Evolutionary conservation across 352 stramenopile genomes (phyloP), one percentile per base, ranked within the genome.

Genomic region (Pythium sp.): DNA sequence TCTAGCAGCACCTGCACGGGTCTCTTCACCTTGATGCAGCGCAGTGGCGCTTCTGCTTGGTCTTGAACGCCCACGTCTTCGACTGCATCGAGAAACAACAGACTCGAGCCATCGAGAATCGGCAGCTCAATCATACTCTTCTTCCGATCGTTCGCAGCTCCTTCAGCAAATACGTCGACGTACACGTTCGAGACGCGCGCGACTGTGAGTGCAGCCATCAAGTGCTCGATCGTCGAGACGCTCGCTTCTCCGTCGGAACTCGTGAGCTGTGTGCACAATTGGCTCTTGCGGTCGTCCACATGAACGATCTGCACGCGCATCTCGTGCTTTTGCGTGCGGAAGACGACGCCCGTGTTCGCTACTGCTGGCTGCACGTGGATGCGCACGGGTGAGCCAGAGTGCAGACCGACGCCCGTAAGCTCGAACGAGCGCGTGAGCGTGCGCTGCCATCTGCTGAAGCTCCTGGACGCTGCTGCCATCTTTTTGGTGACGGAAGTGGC

Each of bases 31-130:
- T 67, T 70, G 22, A 90, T 49, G 38, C 76, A 87, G 0, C 64
- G 65, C 43, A 80, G 58, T 28, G 51, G 22, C 15, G 67, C 58
- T 1, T 49, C 64, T 0, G 54, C 11, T 34, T 84, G 73, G 22
- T 77, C 71, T 22, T 74, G 32, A 34, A 89, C 24, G 20, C 85
- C 83, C 0, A 70, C 75, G 0, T 72, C 47, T 18, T 62, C 70
- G 24, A 93, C 81, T 0, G 61, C 74, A 7, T 79, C 58, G 18
- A 84, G 60, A 62, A 84, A 90, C 26, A 77, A 55, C 12, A 73
- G 30, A 62, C 80, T 89, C 65, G 81, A 91, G 9, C 85, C 85
- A 58, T 93, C 85, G 36, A 93, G 70, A 58, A 91, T 80, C 5
- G 85, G 85, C 43, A 93, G 36, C 67, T 93, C 85, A 6, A 81